A percentile compares a stretch with the other conserved stretches of the same genome.
phyloP scores from a whole-genome alignment of 805 yeast genomes.

The Myxozyma vanderwaltii region DNA sequence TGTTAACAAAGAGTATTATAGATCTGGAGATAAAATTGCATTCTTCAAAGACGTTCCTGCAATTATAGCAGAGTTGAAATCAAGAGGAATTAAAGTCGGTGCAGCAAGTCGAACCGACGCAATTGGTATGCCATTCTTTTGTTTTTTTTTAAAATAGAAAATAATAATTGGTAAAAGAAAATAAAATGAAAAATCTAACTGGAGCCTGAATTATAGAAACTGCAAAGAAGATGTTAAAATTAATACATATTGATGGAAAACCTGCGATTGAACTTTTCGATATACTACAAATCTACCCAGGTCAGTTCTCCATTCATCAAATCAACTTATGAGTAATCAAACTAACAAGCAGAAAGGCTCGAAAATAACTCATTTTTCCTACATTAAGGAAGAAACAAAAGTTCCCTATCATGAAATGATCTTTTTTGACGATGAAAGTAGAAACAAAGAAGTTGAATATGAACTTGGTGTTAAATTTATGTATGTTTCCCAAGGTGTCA shows the following conservation, averaged over 20 bases:
- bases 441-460: constrained; percentile 73
- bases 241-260: constrained; percentile 55
- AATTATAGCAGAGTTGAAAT: constrained; percentile 57
- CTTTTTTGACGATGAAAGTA: constrained; percentile 77
- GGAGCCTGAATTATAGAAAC: constrained; percentile 39
- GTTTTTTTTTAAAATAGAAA: constrained; percentile 8
- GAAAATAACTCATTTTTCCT: constrained; percentile 56
- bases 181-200: background rate
- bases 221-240: constrained; percentile 64
- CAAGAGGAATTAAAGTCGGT: constrained; percentile 54
- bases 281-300: constrained; percentile 69
- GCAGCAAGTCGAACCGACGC: constrained; percentile 81
- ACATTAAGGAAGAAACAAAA: constrained; percentile 52
- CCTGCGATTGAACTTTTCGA: constrained; percentile 59
- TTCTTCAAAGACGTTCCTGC: constrained; percentile 70
- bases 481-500: constrained; percentile 63
- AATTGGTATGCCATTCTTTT: constrained; percentile 49
- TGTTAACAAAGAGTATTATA: too few species aligned
- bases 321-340: constrained; percentile 44
- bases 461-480: constrained; percentile 69
- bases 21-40: constrained; percentile 55
- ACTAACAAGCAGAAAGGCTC: constrained; percentile 41
- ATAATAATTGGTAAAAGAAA: background rate
- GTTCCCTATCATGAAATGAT: constrained; percentile 54
- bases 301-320: constrained; percentile 36